A percentile compares a stretch with the other conserved stretches of the same genome.
phyloP scores from a whole-genome alignment of 2,329 filamentous ascomycete genomes.

The Trichoderma atrobrunneum region DNA sequence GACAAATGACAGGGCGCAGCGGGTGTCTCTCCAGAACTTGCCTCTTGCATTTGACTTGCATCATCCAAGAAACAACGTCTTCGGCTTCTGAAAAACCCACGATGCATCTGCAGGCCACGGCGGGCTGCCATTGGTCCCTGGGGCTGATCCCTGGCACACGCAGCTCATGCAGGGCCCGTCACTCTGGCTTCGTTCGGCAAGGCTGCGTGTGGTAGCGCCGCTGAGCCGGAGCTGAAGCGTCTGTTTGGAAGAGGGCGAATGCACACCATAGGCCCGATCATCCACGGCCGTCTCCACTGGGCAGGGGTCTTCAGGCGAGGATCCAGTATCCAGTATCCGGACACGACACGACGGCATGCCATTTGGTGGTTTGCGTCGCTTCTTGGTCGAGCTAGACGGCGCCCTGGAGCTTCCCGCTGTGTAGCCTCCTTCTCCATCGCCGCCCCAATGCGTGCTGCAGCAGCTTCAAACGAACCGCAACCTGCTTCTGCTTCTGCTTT shows the following conservation, averaged over 20 bases:
- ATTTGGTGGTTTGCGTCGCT: background rate
- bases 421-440: background rate
- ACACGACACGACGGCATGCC: background rate
- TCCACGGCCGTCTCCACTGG: background rate
- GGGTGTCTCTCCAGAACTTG: background rate
- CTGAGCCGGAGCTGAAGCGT: slow-evolving; percentile 19
- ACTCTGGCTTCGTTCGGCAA: slow-evolving; percentile 19
- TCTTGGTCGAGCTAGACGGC: background rate
- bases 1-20: slow-evolving; percentile 10
- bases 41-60: background rate
- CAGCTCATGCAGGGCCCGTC: slow-evolving; percentile 19
- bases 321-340: background rate
- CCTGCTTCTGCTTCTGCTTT: background rate
- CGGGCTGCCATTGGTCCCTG: slow-evolving; percentile 3
- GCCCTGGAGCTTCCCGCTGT: background rate
- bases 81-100: background rate
- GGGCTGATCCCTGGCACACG: slow-evolving; percentile 12
- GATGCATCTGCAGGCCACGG: background rate
- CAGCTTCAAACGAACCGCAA: background rate
- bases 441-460: background rate
- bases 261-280: slow-evolving; percentile 20
- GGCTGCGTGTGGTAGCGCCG: slow-evolving; percentile 20
- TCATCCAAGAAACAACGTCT: background rate
- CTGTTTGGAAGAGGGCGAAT: slow-evolving; percentile 1
- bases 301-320: slow-evolving; percentile 10